A percentile compares a stretch with the other conserved stretches of the same genome.
phyloP scores from a whole-genome alignment of 2,329 filamentous ascomycete species.

The Septoria petroselini region DNA sequence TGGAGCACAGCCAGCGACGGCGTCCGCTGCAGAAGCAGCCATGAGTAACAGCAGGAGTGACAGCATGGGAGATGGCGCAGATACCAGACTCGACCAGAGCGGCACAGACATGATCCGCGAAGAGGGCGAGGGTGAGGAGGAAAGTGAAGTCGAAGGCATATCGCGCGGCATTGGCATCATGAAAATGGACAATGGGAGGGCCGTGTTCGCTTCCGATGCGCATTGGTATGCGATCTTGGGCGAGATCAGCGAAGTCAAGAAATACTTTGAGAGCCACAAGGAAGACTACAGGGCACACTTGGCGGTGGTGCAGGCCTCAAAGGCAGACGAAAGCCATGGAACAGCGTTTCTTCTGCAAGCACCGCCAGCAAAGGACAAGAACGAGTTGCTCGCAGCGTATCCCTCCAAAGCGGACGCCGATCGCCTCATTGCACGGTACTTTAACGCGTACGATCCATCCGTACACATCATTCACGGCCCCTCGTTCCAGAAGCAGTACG shows the following conservation, averaged over 20 bases:
- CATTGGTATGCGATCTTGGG: slow-evolving; percentile 54
- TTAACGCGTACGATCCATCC: slow-evolving; percentile 72
- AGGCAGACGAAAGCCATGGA: slow-evolving; percentile 58
- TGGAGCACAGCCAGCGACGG: slow-evolving; percentile 57
- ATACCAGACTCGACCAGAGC: slow-evolving; percentile 51
- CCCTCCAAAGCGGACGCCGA: slow-evolving; percentile 81
- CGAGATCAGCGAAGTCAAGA: slow-evolving; percentile 87
- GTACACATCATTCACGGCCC: slow-evolving; percentile 62
- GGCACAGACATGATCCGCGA: slow-evolving; percentile 56
- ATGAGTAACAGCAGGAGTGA: slow-evolving; percentile 47
- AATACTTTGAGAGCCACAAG: slow-evolving; percentile 81
- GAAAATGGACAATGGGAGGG: slow-evolving; percentile 51
- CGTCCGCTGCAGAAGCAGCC: slow-evolving; percentile 56
- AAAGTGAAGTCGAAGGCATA: slow-evolving; percentile 61
- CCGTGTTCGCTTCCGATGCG: slow-evolving; percentile 50
- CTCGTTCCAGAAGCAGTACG: slow-evolving; percentile 73
- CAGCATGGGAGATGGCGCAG: slow-evolving; percentile 40
- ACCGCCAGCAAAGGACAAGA: slow-evolving; percentile 64
- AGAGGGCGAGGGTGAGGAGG: slow-evolving; percentile 50
- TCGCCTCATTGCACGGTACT: slow-evolving; percentile 81
- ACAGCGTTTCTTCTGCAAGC: slow-evolving; percentile 78
- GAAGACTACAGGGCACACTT: slow-evolving; percentile 83
- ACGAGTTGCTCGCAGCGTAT: slow-evolving; percentile 74
- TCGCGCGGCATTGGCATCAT: slow-evolving; percentile 52
- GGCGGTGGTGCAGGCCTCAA: slow-evolving; percentile 68